Conservation (phyloP, 148 eudicot genomes). For the Spergularia bocconei region DNA sequence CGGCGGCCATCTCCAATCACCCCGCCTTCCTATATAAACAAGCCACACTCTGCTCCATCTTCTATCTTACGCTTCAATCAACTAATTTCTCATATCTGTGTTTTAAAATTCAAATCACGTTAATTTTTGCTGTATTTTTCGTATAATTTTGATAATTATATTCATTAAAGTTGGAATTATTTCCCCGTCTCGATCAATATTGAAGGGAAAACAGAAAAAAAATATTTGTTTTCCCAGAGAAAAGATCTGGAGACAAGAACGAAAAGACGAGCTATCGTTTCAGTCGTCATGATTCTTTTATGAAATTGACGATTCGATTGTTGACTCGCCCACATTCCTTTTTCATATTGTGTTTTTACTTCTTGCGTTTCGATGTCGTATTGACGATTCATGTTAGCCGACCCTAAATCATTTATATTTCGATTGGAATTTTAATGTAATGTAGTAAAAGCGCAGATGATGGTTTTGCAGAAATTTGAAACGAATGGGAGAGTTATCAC, state of each 20-base stretch:
- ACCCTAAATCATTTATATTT: not conserved
- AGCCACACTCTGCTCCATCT: too few species aligned
- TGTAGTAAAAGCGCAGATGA: constrained; percentile 18
- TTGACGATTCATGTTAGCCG: not conserved
- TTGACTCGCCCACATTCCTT: constrained; percentile 72
- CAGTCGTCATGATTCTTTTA: constrained; percentile 52
- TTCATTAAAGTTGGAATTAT: not conserved
- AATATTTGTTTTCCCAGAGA: constrained; percentile 22
- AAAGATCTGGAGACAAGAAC: constrained; percentile 35
- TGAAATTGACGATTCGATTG: constrained; percentile 75
- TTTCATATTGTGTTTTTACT: too few species aligned
- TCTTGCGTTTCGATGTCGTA: too few species aligned
- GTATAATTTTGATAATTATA: not conserved
- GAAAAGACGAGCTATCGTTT: constrained; percentile 84
- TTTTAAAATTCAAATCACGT: too few species aligned
- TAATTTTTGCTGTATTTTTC: not conserved
- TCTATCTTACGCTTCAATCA: not conserved
- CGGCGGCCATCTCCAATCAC: not conserved
- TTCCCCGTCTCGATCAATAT: constrained; percentile 23
- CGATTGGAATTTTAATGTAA: not conserved
- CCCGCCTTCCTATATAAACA: constrained; percentile 16
- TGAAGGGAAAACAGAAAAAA: constrained; percentile 17
- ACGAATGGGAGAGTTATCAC: constrained; percentile 21
- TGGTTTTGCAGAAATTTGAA: constrained; percentile 38
- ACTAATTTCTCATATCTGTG: not conserved